phyloP scores from a whole-genome alignment of 2,329 filamentous ascomycete genomes.

The Hortaea werneckii region DNA sequence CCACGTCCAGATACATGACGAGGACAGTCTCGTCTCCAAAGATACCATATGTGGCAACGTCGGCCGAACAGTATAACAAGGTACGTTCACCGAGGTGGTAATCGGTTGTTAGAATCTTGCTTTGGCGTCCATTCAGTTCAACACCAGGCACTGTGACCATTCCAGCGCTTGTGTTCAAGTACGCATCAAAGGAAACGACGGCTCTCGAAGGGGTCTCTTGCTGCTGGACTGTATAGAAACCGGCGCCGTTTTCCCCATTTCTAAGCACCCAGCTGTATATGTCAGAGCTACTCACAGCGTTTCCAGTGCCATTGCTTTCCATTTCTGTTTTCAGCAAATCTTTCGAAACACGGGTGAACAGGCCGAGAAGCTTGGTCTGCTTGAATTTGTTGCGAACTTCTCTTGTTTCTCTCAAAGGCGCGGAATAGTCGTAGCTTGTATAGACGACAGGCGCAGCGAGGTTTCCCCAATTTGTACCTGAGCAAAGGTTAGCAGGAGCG shows the following conservation, averaged over 20 bases:
- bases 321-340: constrained; percentile 48
- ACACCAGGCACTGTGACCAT: constrained; percentile 44
- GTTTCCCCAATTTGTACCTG: constrained; percentile 49
- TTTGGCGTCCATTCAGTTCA: constrained; percentile 49
- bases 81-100: constrained; percentile 44
- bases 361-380: constrained; percentile 51
- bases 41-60: constrained; percentile 40
- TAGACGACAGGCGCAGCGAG: constrained; percentile 48
- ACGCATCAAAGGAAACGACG: constrained; percentile 44
- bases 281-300: constrained; percentile 24
- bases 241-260: constrained; percentile 46
- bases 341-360: constrained; percentile 49
- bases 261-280: constrained; percentile 41
- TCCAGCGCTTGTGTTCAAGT: constrained; percentile 47
- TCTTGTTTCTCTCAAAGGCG: constrained; percentile 50
- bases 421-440: constrained; percentile 54
- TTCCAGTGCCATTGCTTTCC: constrained; percentile 39
- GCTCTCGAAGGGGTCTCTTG: constrained; percentile 41
- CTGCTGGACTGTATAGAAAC: constrained; percentile 51
- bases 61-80: constrained; percentile 46
- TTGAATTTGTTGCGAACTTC: constrained; percentile 50
- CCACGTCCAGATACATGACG: constrained; percentile 29
- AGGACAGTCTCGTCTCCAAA: constrained; percentile 26
- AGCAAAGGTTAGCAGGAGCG: no score
- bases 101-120: constrained; percentile 53